Percentiles rank a stretch among this genome's conserved stretches.
Conservation (phyloP, 2,329 filamentous ascomycete genomes). For the Spiromastix sp. region DNA sequence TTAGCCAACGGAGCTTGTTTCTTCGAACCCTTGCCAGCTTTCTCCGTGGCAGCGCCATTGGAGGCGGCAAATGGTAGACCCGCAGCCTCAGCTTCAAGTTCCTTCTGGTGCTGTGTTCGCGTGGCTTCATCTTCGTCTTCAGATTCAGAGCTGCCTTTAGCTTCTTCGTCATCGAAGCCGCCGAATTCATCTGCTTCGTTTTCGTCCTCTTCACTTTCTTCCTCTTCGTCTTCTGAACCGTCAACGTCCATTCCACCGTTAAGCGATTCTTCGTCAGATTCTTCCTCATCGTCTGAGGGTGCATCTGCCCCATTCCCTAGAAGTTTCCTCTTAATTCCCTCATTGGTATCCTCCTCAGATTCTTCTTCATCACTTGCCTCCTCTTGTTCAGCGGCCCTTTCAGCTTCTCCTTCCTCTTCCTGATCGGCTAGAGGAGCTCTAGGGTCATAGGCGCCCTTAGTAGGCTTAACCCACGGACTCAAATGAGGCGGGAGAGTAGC, state of each 20-base stretch:
- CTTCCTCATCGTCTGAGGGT: constrained; percentile 25
- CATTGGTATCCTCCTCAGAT: constrained; percentile 28
- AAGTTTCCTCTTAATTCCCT: constrained; percentile 24
- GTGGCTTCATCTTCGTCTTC: constrained; percentile 52
- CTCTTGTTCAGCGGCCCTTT: constrained; percentile 54
- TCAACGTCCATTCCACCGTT: constrained; percentile 42
- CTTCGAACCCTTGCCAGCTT: constrained; percentile 49
- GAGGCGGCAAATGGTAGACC: constrained; percentile 45
- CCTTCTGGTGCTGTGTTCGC: constrained; percentile 66
- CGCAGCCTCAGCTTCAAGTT: constrained; percentile 84
- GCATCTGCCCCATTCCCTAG: constrained; percentile 28
- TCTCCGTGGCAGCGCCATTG: constrained; percentile 43
- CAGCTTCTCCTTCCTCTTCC: constrained; percentile 74
- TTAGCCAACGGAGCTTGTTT: constrained; percentile 59
- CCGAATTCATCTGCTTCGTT: constrained; percentile 34
- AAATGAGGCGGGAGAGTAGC: constrained; percentile 85
- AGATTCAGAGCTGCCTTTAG: constrained; percentile 36
- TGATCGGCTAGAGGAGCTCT: constrained; percentile 77
- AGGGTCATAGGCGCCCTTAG: constrained; percentile 83
- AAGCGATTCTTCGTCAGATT: constrained; percentile 32
- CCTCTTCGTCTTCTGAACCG: constrained; percentile 35
- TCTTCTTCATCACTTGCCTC: constrained; percentile 38
- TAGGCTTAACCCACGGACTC: constrained; percentile 87
- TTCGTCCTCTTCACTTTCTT: constrained; percentile 37
- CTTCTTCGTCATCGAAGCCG: constrained; percentile 46